Evolutionary conservation across 225 moss, liverwort and hornwort genomes (phyloP), one percentile per base, ranked within the genome.

Genomic region (Marchantia polymorpha): DNA sequence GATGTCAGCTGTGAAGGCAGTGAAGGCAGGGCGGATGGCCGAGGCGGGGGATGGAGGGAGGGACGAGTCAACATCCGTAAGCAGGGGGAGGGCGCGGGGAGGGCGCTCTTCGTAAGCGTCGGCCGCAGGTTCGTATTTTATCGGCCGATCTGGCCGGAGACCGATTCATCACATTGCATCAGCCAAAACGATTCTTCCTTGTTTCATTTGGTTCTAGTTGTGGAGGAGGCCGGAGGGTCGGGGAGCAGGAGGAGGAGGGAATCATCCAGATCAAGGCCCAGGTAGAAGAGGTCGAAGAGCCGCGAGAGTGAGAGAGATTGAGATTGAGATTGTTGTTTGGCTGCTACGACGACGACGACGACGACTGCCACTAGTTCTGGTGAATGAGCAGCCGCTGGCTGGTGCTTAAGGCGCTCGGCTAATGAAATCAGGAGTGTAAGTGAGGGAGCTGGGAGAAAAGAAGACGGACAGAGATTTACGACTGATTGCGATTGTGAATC

Each of bases 351-450:
- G 39, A 39, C 39, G 2, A 39, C 39, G 39, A 39, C 39, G 39
- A 39, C 39, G 27, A 69, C 47, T 48, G 47, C 69, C 22, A 26
- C 47, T 69, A 47, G 47, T 69, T 19, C 13, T 69, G 47, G 39
- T 11, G 69, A 69, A 69, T 8, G 69, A 19, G 69, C 30, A 19
- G 47, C 69, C 48, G 47, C 69, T 39, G 39, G 39, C 39, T 39
- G 39, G 39, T 39, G 39, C 39, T 39, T 39, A 39, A 2, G 39
- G 39, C 39, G 39, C 39, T 61, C 23, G 61, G 61, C 23, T 61
- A 61, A 48, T 69, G 19, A 48, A 48, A 48, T 69, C 69, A 69
- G 69, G 22, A n/a, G 61, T 69, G 61, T 69, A 48, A 70, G 69
- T 17, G 69, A 70, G 69, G 39, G 22, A 49, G 69, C 46, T 1